A percentile compares a stretch with the other conserved stretches of the same genome.
phyloP scores from a whole-genome alignment of 495 filamentous ascomycete genomes.

The Aspergillus bridgeri region DNA sequence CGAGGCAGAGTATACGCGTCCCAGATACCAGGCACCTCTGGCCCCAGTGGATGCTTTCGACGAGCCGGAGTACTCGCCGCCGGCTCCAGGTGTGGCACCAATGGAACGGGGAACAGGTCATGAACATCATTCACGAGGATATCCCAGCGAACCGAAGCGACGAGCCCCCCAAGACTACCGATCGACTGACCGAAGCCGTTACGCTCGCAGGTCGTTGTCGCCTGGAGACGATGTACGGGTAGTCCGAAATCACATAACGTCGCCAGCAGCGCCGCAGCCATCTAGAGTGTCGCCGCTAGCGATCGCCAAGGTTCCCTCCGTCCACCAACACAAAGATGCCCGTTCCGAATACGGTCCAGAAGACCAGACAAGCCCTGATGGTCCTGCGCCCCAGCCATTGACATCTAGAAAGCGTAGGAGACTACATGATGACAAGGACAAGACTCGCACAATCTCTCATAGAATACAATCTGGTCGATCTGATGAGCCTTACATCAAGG shows the following conservation, averaged over 20 bases:
- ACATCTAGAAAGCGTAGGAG: constrained; percentile 50
- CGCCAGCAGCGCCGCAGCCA: constrained; percentile 78
- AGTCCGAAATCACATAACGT: constrained; percentile 59
- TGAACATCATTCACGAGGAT: constrained; percentile 20
- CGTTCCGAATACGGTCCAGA: constrained; percentile 25
- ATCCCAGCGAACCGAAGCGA: constrained; percentile 18
- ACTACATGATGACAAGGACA: constrained; percentile 32
- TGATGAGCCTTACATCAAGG: constrained; percentile 68
- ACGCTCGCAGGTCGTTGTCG: constrained; percentile 23
- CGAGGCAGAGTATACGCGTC: constrained; percentile 17
- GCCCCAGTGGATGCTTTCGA: constrained; percentile 31
- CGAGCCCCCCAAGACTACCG: constrained; percentile 14
- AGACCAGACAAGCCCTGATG: constrained; percentile 38
- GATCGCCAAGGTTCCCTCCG: constrained; percentile 55
- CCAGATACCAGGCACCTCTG: constrained; percentile 20
- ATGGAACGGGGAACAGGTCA: constrained; percentile 26
- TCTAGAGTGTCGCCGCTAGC: constrained; percentile 76
- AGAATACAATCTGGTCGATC: constrained; percentile 30
- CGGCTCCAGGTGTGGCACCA: constrained; percentile 39
- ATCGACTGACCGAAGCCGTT: constrained; percentile 19
- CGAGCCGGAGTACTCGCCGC: constrained; percentile 51
- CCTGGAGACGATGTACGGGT: constrained; percentile 42
- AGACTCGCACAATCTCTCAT: constrained; percentile 26
- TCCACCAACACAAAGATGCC: constrained; percentile 29
- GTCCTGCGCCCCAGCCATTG: constrained; percentile 24